Evolutionary conservation across 305 asterid species (phyloP).

Genomic region (Rubia peregrina): DNA sequence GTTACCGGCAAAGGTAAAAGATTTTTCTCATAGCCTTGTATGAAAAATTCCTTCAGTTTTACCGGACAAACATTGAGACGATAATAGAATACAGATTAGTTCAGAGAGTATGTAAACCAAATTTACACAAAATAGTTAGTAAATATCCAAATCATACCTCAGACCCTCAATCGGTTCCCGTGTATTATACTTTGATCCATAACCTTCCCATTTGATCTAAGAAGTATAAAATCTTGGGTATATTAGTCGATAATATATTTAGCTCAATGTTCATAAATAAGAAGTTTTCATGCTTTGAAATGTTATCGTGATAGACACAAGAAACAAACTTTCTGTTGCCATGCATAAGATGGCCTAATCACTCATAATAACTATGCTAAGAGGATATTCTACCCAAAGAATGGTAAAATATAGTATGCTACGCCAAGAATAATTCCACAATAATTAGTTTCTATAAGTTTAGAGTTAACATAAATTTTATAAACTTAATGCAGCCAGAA

Average conservation of each 20-base stretch:
- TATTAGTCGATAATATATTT: background rate
- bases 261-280: background rate
- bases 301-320: too few relatives aligned
- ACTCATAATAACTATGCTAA: too few relatives aligned
- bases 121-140: background rate
- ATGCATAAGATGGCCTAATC: too few relatives aligned
- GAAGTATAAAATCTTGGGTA: background rate
- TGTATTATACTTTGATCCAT: conserved; percentile 60
- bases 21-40: conserved; percentile 37
- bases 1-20: conserved; percentile 72
- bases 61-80: conserved; percentile 46
- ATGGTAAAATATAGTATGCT: too few relatives aligned
- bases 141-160: conserved; percentile 35
- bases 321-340: too few relatives aligned
- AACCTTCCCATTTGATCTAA: conserved; percentile 74
- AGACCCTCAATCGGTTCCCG: conserved; percentile 82
- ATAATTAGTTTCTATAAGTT: too few relatives aligned
- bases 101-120: background rate
- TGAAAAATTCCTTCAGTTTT: conserved; percentile 56
- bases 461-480: too few relatives aligned
- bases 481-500: too few relatives aligned
- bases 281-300: too few relatives aligned
- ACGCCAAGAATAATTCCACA: too few relatives aligned
- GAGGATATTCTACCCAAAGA: too few relatives aligned
- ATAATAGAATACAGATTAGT: background rate